Conservation (phyloP, 768 basidiomycete genomes). For the Pisolithus tinctorius region DNA sequence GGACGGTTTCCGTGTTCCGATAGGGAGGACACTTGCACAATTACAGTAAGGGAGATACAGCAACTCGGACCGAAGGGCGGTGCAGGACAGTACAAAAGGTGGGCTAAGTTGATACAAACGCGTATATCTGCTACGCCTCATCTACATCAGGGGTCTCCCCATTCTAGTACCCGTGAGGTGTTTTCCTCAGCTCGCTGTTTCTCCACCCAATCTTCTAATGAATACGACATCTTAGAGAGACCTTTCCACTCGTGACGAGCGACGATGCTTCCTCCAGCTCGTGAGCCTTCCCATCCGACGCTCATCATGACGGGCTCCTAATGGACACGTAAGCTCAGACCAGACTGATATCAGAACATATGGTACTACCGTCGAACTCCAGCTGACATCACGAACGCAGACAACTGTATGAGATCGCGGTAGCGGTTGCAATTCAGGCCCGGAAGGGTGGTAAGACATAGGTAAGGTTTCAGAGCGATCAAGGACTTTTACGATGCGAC, state of each 20-base stretch:
- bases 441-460: slow-evolving; percentile 69
- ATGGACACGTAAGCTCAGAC: not conserved
- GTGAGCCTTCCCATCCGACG: slow-evolving; percentile 74
- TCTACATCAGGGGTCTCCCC: too few species aligned
- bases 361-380: slow-evolving; percentile 72
- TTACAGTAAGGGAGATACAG: too few species aligned
- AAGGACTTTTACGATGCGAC: slow-evolving; percentile 72
- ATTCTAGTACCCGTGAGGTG: slow-evolving; percentile 13
- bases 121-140: too few species aligned
- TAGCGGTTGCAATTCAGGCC: slow-evolving; percentile 37
- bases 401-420: slow-evolving; percentile 26
- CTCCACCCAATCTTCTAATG: slow-evolving; percentile 72
- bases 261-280: slow-evolving; percentile 59
- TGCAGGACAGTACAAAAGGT: too few species aligned
- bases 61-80: too few species aligned
- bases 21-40: too few species aligned
- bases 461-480: slow-evolving; percentile 72
- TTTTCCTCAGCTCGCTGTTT: slow-evolving; percentile 34
- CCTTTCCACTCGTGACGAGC: slow-evolving; percentile 98
- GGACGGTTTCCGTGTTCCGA: too few species aligned
- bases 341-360: not conserved
- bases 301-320: slow-evolving; percentile 90
- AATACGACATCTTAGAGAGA: slow-evolving; percentile 58
- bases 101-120: too few species aligned
- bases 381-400: slow-evolving; percentile 91